These are phyloP conservation scores for Umbelopsis isabellina DNA, from an alignment of 192 early-diverging fungal species.

Conservation along the genomic window DNA sequence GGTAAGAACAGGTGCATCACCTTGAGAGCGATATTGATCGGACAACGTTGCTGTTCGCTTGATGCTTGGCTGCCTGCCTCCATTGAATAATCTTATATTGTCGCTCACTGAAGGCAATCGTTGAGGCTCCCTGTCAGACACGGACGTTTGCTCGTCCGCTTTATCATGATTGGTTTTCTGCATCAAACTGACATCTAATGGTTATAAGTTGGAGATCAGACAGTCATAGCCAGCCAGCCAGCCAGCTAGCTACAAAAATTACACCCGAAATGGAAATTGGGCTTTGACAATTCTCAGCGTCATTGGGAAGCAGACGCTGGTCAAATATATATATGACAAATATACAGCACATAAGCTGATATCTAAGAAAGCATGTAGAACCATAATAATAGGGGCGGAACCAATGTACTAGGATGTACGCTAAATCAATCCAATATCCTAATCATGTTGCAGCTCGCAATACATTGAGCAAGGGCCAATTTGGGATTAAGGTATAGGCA, in stretches of 20 bases:
- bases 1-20: constrained; percentile 1
- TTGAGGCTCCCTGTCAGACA: not conserved
- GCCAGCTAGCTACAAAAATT: constrained; percentile 3
- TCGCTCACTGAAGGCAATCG: constrained; percentile 9
- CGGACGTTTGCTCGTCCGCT: constrained; percentile 6
- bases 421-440: too few species aligned
- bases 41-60: not conserved
- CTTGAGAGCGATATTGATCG: constrained; percentile 1
- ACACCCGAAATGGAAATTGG: not conserved
- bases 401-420: too few species aligned
- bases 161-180: constrained; percentile 20
- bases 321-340: too few species aligned
- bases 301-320: too few species aligned
- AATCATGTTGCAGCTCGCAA: too few species aligned
- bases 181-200: constrained; percentile 16
- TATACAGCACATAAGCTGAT: too few species aligned
- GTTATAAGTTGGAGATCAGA: not conserved
- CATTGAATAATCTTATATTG: constrained; percentile 2
- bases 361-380: too few species aligned
- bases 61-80: not conserved
- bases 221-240: not conserved
- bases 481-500: too few species aligned
- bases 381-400: too few species aligned
- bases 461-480: too few species aligned
- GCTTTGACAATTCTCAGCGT: too few species aligned